phyloP scores from a whole-genome alignment of 129 eudicot species.

The Flaveria robusta region DNA sequence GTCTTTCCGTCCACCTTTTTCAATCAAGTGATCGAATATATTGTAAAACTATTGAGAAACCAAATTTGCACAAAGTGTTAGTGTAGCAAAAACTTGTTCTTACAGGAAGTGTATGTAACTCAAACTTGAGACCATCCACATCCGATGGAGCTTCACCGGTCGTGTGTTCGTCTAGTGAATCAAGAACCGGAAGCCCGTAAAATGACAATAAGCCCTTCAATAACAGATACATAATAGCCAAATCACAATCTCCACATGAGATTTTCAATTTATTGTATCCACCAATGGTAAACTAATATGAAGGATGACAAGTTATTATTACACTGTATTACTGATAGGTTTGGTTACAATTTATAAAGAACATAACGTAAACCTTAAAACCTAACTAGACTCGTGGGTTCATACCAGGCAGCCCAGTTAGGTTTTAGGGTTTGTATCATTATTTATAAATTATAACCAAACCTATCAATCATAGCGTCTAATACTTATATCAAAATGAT shows the following conservation, averaged over 20 bases:
- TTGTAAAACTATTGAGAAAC: slow-evolving; percentile 9
- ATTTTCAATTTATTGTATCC: not conserved
- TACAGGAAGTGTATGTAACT: slow-evolving; percentile 76
- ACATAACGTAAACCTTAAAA: too few relatives aligned
- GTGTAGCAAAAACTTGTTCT: slow-evolving; percentile 28
- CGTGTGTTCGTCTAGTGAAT: slow-evolving; percentile 53
- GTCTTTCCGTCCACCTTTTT: slow-evolving; percentile 76
- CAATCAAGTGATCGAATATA: not conserved
- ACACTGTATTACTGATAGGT: too few relatives aligned
- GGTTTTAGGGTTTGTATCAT: too few relatives aligned
- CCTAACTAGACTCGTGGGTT: too few relatives aligned
- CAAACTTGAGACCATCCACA: slow-evolving; percentile 61
- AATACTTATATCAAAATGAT: not conserved
- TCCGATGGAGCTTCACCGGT: slow-evolving; percentile 36
- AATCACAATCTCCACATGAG: not conserved
- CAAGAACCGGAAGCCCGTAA: slow-evolving; percentile 78
- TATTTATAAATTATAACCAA: too few relatives aligned
- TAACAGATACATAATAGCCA: not conserved
- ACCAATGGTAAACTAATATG: too few relatives aligned
- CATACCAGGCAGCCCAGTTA: too few relatives aligned
- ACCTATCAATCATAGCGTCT: too few relatives aligned
- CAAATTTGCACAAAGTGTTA: not conserved
- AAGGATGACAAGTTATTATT: too few relatives aligned
- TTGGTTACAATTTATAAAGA: too few relatives aligned
- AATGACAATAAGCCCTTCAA: slow-evolving; percentile 38